These are phyloP conservation scores for Spergularia bocconei DNA, from an alignment of 148 eudicot species.

Conservation along the genomic window DNA sequence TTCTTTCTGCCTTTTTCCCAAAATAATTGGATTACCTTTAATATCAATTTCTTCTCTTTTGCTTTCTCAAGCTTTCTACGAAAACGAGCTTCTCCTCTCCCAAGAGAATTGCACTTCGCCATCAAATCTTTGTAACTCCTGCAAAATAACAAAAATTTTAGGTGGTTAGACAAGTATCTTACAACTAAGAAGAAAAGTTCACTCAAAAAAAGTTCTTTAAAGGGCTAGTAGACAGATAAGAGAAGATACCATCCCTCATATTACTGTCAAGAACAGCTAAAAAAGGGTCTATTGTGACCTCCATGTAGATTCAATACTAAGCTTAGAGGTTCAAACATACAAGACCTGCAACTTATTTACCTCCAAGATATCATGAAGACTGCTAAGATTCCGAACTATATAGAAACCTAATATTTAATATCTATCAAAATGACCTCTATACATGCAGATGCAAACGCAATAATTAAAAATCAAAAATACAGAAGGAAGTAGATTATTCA, in stretches of 20 bases:
- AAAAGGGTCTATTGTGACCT: not conserved
- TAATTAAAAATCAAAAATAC: not conserved
- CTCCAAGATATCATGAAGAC: not conserved
- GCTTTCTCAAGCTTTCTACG: slow-evolving; percentile 72
- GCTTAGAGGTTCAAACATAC: not conserved
- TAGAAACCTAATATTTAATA: not conserved
- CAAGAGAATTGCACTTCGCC: slow-evolving; percentile 71
- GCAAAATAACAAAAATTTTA: not conserved
- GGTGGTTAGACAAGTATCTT: not conserved
- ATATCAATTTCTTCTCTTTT: slow-evolving; percentile 56
- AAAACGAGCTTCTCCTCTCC: slow-evolving; percentile 73
- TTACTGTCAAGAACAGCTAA: not conserved
- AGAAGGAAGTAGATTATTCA: not conserved
- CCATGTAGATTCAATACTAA: not conserved
- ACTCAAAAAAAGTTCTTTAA: not conserved
- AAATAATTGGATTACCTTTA: slow-evolving; percentile 47
- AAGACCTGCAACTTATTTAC: too few species aligned
- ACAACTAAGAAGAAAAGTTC: not conserved
- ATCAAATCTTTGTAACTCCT: slow-evolving; percentile 88
- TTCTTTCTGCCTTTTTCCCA: not conserved
- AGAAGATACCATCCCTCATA: not conserved
- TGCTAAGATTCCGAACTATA: not conserved
- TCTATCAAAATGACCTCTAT: not conserved
- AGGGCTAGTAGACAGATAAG: not conserved
- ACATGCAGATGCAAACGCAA: not conserved